phyloP scores from a whole-genome alignment of 176 grass and related monocot species.

The Puccinellia tenuiflora region DNA sequence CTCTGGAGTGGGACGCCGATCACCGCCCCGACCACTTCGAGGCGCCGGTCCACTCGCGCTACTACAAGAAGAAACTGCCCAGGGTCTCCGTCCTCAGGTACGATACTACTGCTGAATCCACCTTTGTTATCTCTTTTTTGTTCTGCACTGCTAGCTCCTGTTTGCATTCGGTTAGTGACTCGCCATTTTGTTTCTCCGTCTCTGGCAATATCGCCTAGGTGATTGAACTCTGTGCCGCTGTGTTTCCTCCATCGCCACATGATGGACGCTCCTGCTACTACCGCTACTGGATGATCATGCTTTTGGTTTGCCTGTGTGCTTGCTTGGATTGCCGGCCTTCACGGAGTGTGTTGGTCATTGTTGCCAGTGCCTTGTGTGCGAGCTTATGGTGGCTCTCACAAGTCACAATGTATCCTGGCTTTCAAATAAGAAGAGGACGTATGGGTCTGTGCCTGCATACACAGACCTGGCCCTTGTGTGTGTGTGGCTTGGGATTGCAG shows the following conservation, averaged over 20 bases:
- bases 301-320: not conserved
- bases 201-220: constrained; percentile 3
- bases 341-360: not conserved
- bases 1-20: not conserved
- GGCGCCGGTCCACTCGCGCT: not conserved
- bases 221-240: not conserved
- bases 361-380: not conserved
- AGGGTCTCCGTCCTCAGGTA: constrained; percentile 24
- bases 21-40: not conserved
- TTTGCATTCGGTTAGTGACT: not conserved
- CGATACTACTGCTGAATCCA: not conserved
- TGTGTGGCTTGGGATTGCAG: not conserved
- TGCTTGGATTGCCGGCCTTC: not conserved
- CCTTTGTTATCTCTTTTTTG: not conserved
- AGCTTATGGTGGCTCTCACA: not conserved
- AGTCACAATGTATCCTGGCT: not conserved
- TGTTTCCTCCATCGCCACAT: too few species aligned
- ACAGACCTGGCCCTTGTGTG: not conserved
- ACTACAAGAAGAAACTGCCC: constrained; percentile 2
- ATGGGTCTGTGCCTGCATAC: not conserved
- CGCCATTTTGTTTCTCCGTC: not conserved
- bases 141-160: too few species aligned
- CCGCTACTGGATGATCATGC: not conserved
- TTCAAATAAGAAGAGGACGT: not conserved
- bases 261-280: too few species aligned